Evolutionary conservation across 371 early-diverging fungal genomes (phyloP).

Genomic region (Mortierella sp.): DNA sequence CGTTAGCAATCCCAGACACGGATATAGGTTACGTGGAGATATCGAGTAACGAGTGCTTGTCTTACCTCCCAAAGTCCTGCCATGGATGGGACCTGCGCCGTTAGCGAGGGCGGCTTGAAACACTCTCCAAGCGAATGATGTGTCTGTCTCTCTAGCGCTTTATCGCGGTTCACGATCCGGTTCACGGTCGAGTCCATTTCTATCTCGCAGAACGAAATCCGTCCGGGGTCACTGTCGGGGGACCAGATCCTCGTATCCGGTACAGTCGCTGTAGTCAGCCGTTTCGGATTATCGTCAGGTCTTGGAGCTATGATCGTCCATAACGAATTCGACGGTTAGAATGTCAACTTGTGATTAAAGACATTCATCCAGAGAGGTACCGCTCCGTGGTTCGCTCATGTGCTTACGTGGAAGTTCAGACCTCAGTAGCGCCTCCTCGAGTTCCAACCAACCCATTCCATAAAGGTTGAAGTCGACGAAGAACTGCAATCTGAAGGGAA

Average conservation of each 20-base stretch:
- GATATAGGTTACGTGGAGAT: too few relatives aligned
- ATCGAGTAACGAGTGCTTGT: neutral
- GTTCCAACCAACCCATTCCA: constrained; percentile 87
- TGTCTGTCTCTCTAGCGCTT: constrained; percentile 65
- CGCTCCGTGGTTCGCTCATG: too few relatives aligned
- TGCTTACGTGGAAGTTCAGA: constrained; percentile 43
- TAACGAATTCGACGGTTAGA: too few relatives aligned
- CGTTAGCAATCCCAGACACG: too few relatives aligned
- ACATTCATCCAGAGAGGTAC: too few relatives aligned
- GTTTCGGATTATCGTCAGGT: constrained; percentile 29
- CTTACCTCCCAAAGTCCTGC: constrained; percentile 48
- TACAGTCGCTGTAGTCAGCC: constrained; percentile 28
- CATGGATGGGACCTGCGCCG: constrained; percentile 41
- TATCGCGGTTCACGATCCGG: constrained; percentile 76
- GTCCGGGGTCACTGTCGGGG: constrained; percentile 34
- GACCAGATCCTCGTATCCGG: constrained; percentile 38
- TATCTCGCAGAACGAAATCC: constrained; percentile 76
- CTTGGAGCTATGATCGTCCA: constrained; percentile 9
- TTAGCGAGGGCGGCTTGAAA: constrained; percentile 29
- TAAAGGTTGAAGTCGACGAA: constrained; percentile 92
- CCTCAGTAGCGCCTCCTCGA: constrained; percentile 54
- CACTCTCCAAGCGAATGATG: constrained; percentile 56
- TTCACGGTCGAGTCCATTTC: constrained; percentile 76
- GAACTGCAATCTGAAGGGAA: constrained; percentile 91
- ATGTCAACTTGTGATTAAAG: too few relatives aligned